Percentiles rank a stretch among this genome's conserved stretches.
These are phyloP conservation scores for Allium sativum DNA, from an alignment of 106 monocot species.

Conservation along the genomic window DNA sequence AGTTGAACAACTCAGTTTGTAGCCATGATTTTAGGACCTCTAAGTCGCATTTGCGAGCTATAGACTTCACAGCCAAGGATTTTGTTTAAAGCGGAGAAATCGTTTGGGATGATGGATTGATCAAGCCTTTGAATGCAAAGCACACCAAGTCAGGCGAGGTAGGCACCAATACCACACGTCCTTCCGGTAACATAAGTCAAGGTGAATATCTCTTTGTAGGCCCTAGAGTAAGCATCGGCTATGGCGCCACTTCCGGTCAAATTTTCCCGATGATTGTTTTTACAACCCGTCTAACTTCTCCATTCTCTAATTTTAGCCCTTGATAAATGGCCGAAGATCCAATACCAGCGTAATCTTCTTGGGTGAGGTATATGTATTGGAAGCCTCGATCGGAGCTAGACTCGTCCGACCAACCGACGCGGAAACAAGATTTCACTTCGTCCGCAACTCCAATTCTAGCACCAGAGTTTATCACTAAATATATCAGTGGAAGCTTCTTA, in stretches of 20 bases:
- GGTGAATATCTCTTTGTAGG: conserved; percentile 91
- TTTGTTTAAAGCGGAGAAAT: conserved; percentile 89
- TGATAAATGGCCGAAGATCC: conserved; percentile 82
- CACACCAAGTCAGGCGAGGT: conserved; percentile 96
- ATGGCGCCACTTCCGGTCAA: conserved; percentile 91
- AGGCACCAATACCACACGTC: conserved; percentile 94
- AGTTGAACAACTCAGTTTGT: conserved; percentile 95
- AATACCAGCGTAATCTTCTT: conserved; percentile 60
- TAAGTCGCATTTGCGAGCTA: conserved; percentile 97
- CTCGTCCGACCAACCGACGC: conserved; percentile 86
- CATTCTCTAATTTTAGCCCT: conserved; percentile 72
- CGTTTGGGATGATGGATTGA: conserved; percentile 92
- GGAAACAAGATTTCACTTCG: conserved; percentile 81
- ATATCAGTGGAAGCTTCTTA: conserved; percentile 80
- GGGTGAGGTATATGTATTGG: conserved; percentile 81
- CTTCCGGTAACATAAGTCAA: conserved; percentile 84
- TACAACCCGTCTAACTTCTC: conserved; percentile 75
- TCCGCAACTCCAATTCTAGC: conserved; percentile 87
- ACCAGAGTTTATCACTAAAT: conserved; percentile 87
- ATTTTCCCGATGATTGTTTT: conserved; percentile 88
- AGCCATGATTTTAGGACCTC: conserved; percentile 98
- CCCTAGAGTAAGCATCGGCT: conserved; percentile 79
- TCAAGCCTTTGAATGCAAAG: conserved; percentile 93
- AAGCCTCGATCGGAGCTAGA: conserved; percentile 74
- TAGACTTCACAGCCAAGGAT: conserved; percentile 93